Evolutionary conservation across 305 asterid genomes (phyloP).

Genomic region (Fraxinus platypoda): DNA sequence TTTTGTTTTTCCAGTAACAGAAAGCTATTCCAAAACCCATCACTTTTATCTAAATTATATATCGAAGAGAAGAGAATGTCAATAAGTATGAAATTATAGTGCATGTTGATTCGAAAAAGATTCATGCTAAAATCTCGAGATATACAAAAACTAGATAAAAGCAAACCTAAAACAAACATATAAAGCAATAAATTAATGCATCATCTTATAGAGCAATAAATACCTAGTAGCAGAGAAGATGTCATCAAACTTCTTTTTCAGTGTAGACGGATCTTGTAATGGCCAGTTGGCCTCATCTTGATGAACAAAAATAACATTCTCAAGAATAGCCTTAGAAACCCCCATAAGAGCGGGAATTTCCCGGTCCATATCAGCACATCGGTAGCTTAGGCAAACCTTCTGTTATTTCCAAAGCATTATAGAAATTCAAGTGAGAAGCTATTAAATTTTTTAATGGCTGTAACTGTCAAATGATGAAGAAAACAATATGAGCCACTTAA

Average conservation of each 20-base stretch:
- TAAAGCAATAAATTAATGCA: not conserved
- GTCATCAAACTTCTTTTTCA: slow-evolving; percentile 95
- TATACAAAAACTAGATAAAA: not conserved
- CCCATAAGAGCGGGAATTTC: slow-evolving; percentile 99
- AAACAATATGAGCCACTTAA: slow-evolving; percentile 10
- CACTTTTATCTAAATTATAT: not conserved
- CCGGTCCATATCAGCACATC: slow-evolving; percentile 99
- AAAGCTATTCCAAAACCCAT: not conserved
- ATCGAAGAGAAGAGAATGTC: not conserved
- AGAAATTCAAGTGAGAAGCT: slow-evolving; percentile 19
- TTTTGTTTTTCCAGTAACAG: not conserved
- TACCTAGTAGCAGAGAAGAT: slow-evolving; percentile 97
- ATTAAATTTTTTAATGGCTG: slow-evolving; percentile 12
- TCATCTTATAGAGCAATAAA: slow-evolving; percentile 18
- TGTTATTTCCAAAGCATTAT: slow-evolving; percentile 44
- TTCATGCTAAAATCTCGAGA: not conserved
- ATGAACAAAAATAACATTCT: slow-evolving; percentile 95
- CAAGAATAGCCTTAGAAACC: slow-evolving; percentile 93
- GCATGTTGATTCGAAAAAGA: not conserved
- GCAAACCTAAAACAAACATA: not conserved
- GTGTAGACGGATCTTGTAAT: slow-evolving; percentile 82
- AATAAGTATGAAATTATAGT: not conserved
- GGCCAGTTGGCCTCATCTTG: slow-evolving; percentile 99
- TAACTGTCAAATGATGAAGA: slow-evolving; percentile 7
- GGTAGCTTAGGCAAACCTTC: slow-evolving; percentile 96